Conservation (phyloP, 306 rosid genomes). For the apple (Malus domestica) region DNA sequence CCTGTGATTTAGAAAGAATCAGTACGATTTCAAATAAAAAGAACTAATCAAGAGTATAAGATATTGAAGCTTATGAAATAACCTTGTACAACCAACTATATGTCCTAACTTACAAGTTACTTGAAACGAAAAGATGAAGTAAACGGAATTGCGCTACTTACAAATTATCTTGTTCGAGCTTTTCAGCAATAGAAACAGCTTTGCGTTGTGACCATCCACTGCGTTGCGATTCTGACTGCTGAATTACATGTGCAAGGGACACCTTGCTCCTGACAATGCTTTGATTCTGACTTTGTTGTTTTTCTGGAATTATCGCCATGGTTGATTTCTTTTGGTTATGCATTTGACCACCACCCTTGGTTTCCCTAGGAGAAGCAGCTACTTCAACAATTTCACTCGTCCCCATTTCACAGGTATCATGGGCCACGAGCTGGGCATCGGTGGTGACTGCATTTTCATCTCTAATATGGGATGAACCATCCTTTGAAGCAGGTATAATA, state of each 20-base stretch:
- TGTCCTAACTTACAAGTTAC: no score
- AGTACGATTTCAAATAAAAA: slow-evolving; percentile 10
- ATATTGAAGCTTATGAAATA: not conserved
- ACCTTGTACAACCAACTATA: not conserved
- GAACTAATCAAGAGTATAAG: not conserved
- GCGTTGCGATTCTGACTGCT: slow-evolving; percentile 79
- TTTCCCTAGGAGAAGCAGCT: slow-evolving; percentile 51
- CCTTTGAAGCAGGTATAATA: slow-evolving; percentile 38
- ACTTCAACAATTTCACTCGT: slow-evolving; percentile 78
- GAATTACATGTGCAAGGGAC: slow-evolving; percentile 97
- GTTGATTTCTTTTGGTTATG: slow-evolving; percentile 32
- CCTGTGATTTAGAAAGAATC: slow-evolving; percentile 38
- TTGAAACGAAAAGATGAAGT: not conserved
- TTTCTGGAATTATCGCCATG: slow-evolving; percentile 32
- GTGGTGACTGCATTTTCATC: slow-evolving; percentile 32
- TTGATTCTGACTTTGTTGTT: slow-evolving; percentile 53
- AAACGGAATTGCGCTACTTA: slow-evolving; percentile 35
- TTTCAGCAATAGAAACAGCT: slow-evolving; percentile 97
- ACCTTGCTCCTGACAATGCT: slow-evolving; percentile 90
- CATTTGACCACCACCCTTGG: slow-evolving; percentile 35
- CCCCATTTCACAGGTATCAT: slow-evolving; percentile 35
- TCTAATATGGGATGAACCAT: slow-evolving; percentile 43
- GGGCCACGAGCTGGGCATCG: slow-evolving; percentile 31
- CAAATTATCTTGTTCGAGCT: slow-evolving; percentile 97
- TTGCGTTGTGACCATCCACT: slow-evolving; percentile 71